Percentiles rank a stretch among this genome's conserved stretches.
phyloP scores from a whole-genome alignment of 441 rosid genomes.

The California macrophylla region DNA sequence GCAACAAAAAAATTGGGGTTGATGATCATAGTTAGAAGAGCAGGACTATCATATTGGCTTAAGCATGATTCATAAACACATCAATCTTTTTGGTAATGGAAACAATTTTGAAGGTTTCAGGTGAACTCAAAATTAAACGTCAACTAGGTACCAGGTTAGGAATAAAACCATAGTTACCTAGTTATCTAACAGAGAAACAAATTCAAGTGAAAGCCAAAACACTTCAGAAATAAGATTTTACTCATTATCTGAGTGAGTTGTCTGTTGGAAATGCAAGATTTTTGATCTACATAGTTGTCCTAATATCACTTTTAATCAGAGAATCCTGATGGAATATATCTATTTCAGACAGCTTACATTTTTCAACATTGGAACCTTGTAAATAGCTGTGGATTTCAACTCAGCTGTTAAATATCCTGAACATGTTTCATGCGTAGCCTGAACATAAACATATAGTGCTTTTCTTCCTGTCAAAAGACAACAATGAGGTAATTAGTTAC shows the following conservation, averaged over 20 bases:
- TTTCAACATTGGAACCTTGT: neutral
- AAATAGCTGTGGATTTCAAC: neutral
- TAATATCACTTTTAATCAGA: neutral
- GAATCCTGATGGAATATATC: neutral
- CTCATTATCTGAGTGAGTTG: neutral
- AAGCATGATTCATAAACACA: neutral
- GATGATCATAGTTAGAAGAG: neutral
- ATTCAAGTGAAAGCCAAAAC: neutral
- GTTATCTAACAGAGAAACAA: too few species aligned
- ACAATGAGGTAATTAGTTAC: too few species aligned
- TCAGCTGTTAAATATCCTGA: too few species aligned
- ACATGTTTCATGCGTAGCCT: too few species aligned
- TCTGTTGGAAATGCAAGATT: neutral
- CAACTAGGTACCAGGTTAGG: neutral
- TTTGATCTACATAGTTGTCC: neutral
- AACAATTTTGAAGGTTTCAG: neutral
- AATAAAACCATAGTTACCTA: too few species aligned
- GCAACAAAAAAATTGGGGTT: neutral
- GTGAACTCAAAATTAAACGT: neutral
- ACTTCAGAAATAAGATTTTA: neutral
- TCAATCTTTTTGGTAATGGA: neutral
- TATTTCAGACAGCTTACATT: too few species aligned
- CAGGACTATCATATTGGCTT: neutral
- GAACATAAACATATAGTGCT: too few species aligned
- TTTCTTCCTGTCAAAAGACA: too few species aligned